These are phyloP conservation scores for Herpetospermum pedunculosum DNA, from an alignment of 306 rosid species.

Conservation along the genomic window DNA sequence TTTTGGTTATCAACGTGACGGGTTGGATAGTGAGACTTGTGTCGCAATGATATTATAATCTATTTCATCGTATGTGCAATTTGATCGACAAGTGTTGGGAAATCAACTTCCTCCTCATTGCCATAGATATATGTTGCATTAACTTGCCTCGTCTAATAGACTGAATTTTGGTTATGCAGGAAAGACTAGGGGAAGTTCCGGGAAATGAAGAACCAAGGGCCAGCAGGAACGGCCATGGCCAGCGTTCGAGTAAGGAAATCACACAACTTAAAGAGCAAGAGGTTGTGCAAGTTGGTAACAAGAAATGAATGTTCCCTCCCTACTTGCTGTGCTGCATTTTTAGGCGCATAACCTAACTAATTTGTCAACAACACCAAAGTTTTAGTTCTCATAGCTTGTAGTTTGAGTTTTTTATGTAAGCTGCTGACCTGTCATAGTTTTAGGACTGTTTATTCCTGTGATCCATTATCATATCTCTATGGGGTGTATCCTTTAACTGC, in stretches of 20 bases:
- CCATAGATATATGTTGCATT: neutral
- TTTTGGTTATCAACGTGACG: neutral
- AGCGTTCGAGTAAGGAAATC: slow-evolving; percentile 2
- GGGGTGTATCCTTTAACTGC: neutral
- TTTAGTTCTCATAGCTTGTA: slow-evolving; percentile 6
- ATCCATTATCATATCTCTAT: slow-evolving; percentile 3
- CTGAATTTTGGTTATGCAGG: neutral
- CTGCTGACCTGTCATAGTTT: slow-evolving; percentile 6
- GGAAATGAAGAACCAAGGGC: neutral
- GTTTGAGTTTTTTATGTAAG: neutral
- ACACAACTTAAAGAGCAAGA: neutral
- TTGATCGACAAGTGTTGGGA: neutral
- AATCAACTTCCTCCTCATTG: neutral
- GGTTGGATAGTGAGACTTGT: neutral
- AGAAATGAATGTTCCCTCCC: slow-evolving; percentile 3
- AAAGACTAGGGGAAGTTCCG: neutral
- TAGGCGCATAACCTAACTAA: slow-evolving; percentile 11
- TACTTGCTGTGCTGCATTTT: slow-evolving; percentile 5
- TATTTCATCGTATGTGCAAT: neutral
- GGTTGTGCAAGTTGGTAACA: slow-evolving; percentile 1
- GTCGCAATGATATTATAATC: neutral
- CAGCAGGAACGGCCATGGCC: slow-evolving; percentile 8
- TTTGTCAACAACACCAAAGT: slow-evolving; percentile 6
- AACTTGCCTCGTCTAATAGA: neutral
- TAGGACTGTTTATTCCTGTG: slow-evolving; percentile 6